Evolutionary conservation across 208 protist species (phyloP).

Genomic region (Acanthamoeba castellanii): DNA sequence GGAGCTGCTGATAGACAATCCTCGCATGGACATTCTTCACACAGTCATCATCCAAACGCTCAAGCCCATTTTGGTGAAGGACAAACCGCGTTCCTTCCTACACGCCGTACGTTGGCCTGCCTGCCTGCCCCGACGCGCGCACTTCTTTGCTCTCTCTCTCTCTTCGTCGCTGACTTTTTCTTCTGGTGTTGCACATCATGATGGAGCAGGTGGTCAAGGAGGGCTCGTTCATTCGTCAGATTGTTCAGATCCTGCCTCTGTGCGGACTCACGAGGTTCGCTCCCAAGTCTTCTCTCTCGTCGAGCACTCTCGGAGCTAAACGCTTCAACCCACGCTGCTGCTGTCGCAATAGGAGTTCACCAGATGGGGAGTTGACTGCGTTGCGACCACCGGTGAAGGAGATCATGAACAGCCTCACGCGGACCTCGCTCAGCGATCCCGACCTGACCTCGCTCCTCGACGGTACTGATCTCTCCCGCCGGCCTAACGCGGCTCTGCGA

Average conservation of each 20-base stretch:
- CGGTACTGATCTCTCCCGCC: neutral
- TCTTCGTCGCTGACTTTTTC: too few relatives aligned
- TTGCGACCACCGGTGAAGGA: conserved; percentile 20
- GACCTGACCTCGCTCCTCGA: neutral
- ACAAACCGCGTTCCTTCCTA: neutral
- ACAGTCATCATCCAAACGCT: conserved; percentile 61
- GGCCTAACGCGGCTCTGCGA: neutral
- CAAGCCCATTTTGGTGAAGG: conserved; percentile 25
- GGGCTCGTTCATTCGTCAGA: neutral
- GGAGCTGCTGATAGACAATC: conserved; percentile 36
- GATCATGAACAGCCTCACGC: conserved; percentile 29
- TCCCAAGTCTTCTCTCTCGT: neutral
- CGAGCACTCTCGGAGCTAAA: neutral
- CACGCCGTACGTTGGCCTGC: neutral
- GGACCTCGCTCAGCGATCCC: conserved; percentile 2
- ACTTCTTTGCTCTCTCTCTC: neutral
- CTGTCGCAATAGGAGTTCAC: neutral
- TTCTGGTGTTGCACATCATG: too few relatives aligned
- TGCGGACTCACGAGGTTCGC: neutral
- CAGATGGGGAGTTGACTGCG: neutral
- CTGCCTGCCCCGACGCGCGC: neutral
- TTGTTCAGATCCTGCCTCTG: neutral
- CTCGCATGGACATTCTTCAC: conserved; percentile 52
- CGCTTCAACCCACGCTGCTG: neutral
- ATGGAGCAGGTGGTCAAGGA: neutral